Base-by-base conservation (phyloP, 192 early-diverging fungal species). In the Fimicolochytrium jonesii region DNA sequence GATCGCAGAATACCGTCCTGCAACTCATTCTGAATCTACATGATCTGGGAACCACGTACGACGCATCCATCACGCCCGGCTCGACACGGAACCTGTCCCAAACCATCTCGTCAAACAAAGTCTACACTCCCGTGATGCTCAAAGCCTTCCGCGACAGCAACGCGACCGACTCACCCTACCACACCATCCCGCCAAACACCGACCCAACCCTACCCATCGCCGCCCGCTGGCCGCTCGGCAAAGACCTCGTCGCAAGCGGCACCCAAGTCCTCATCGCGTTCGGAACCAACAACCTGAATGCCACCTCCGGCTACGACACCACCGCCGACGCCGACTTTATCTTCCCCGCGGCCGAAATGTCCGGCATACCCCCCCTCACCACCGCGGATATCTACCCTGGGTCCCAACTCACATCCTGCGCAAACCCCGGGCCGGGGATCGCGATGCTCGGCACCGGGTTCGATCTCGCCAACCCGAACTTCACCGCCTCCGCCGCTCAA, bases 201-300 rank as follows among this genome's bases (percentile, higher is more conserved):
- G n/a, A n/a, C n/a, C n/a, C n/a, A n/a, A n/a, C n/a, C n/a, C n/a
- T n/a, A n/a, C n/a, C n/a, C n/a, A n/a, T n/a, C 29, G 29, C 59
- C 20, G 49, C 36, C 11, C 23, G 35, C n/a, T 64, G 62, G 62
- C 62, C 62, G 4, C 32, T 6, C 22, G 62, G 62, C 6, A 28
- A 9, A 4, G 32, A 32, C 4, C 49, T 64, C n/a, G 49, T 64
- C 31, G 31, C 10, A n/a, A 20, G 11, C 20, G 36, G 51, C 22
- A 54, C 34, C 7, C 64, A 66, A n/a, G 48, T 66, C 13, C 29
- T 66, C n/a, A 26, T 57, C 36, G 64, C 25, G n/a, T 66, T 66
- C 35, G 64, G 64, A 11, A 10, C 31, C 3, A 36, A 15, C 28
- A 33, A 43, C 30, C 51, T 64, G 11, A 44, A 20, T 18, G 23